phyloP scores from a whole-genome alignment of 495 filamentous ascomycete genomes.

The Letharia columbiana region DNA sequence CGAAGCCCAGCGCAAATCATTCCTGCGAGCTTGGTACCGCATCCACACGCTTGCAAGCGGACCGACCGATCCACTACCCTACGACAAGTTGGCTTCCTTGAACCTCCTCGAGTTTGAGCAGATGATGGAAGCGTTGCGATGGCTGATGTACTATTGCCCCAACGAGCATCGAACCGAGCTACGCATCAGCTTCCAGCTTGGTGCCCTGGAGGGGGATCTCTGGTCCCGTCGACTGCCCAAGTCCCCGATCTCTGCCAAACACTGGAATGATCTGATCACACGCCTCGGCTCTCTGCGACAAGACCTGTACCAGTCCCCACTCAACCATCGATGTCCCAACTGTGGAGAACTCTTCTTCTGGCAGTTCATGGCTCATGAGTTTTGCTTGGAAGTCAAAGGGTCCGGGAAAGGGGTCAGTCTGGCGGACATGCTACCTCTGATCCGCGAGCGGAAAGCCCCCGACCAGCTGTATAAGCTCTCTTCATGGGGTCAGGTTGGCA shows the following conservation, averaged over 20 bases:
- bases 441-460: too few relatives aligned
- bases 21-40: neutral
- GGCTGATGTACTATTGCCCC: neutral
- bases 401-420: neutral
- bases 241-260: neutral
- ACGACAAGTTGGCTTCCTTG: neutral
- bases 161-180: neutral
- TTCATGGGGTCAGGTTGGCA: too few relatives aligned
- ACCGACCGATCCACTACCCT: neutral
- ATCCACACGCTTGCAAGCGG: neutral
- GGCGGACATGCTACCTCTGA: neutral
- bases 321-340: neutral
- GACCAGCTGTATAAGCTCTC: neutral
- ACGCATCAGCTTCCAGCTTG: neutral
- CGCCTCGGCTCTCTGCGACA: neutral
- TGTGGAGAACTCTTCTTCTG: neutral
- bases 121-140: neutral
- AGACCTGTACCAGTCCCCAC: neutral
- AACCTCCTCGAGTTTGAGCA: neutral
- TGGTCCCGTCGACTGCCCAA: neutral
- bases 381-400: neutral
- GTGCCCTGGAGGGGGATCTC: neutral
- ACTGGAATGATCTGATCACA: neutral
- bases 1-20: neutral
- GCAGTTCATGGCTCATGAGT: neutral